Percentiles rank a stretch among this genome's conserved stretches.
phyloP scores from a whole-genome alignment of 345 rosid species.

The Syzygium grande region DNA sequence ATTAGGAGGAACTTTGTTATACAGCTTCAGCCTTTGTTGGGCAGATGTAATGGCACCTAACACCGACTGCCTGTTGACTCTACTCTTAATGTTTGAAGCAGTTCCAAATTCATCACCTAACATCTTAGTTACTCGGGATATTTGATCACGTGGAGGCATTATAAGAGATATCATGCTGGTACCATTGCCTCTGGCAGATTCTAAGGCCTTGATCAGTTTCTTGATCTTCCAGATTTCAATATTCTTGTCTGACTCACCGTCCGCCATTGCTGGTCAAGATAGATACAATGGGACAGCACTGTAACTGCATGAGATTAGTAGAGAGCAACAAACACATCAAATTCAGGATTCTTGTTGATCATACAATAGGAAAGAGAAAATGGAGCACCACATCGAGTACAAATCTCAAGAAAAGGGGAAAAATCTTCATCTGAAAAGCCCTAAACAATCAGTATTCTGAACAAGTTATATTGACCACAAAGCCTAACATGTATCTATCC shows the following conservation, averaged over 20 bases:
- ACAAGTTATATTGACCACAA: neutral
- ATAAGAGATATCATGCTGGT: constrained; percentile 97
- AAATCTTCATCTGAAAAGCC: neutral
- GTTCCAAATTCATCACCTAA: constrained; percentile 93
- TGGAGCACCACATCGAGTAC: neutral
- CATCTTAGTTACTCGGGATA: constrained; percentile 90
- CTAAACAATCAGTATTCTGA: neutral
- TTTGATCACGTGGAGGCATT: constrained; percentile 95
- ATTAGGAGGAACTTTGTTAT: constrained; percentile 82
- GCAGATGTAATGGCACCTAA: constrained; percentile 93
- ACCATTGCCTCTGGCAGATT: constrained; percentile 90
- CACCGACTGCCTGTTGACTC: constrained; percentile 90
- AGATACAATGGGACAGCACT: constrained; percentile 1
- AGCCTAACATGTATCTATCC: neutral
- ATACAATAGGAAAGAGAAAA: neutral
- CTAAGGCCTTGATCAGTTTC: constrained; percentile 80
- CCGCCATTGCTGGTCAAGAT: constrained; percentile 20
- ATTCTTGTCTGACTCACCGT: constrained; percentile 65
- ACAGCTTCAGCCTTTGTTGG: constrained; percentile 86
- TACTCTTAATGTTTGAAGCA: constrained; percentile 89
- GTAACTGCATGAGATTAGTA: neutral
- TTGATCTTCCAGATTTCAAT: constrained; percentile 96
- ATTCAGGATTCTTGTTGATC: neutral
- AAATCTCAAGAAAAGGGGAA: neutral
- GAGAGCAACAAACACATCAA: neutral